Evolutionary conservation across 305 asterid genomes (phyloP).

Genomic region (Fraxinus xanthoxyloides): DNA sequence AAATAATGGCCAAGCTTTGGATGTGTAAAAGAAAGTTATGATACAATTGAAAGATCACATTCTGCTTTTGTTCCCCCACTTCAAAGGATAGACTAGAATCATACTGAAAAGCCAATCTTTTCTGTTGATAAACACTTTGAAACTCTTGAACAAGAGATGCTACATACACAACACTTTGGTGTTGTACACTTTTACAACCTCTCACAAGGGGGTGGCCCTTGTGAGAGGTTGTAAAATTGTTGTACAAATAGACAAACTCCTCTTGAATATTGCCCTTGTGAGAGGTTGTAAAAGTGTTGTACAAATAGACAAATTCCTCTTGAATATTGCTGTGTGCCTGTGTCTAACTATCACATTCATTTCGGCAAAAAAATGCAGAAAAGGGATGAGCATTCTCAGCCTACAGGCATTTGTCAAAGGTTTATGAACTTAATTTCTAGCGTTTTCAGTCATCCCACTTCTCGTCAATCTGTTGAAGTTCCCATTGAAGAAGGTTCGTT

Average conservation of each 20-base stretch:
- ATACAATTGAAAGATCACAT: constrained; percentile 10
- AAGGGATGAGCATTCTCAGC: constrained; percentile 30
- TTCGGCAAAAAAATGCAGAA: constrained; percentile 10
- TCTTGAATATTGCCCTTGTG: not conserved
- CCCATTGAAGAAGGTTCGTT: constrained; percentile 27
- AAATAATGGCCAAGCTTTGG: constrained; percentile 19
- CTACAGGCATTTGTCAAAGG: constrained; percentile 37
- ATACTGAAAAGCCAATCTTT: constrained; percentile 3
- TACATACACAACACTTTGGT: too few species aligned
- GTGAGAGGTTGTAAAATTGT: too few species aligned
- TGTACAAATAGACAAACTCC: too few species aligned
- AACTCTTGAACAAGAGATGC: not conserved
- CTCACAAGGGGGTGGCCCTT: too few species aligned
- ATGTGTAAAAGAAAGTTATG: not conserved
- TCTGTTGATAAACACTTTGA: constrained; percentile 21
- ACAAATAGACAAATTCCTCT: not conserved
- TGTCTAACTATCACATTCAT: constrained; percentile 9
- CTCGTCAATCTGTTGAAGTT: constrained; percentile 25
- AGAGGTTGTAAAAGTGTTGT: too few species aligned
- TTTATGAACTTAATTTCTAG: constrained; percentile 38
- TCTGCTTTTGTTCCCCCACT: constrained; percentile 35
- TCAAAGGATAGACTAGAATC: constrained; percentile 40
- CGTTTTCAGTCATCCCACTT: constrained; percentile 15
- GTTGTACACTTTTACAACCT: too few species aligned
- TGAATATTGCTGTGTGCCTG: not conserved